Evolutionary conservation across 345 rosid species (phyloP), one percentile per base, ranked within the genome.

Genomic region (Populus euphratica): DNA sequence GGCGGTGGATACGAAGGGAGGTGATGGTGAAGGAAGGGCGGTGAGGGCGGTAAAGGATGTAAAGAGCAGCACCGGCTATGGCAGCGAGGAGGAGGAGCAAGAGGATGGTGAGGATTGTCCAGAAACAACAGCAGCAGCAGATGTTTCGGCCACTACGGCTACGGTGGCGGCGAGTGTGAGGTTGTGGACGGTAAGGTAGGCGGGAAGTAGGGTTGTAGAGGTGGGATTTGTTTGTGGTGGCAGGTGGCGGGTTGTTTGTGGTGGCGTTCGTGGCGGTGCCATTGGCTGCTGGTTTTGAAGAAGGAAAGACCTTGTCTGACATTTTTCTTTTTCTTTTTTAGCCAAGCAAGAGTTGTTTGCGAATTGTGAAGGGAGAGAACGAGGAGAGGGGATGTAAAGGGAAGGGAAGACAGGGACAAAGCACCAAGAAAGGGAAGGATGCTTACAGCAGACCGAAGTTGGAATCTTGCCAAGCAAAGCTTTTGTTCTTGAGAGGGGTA

Each of bases 71-170:
- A 7, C 91, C 94, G 59, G 94, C 86, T 23, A 90, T 92, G 68
- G 90, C 86, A 1, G 87, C 88, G 8, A 93, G 52, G 62, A 96
- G 88, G 72, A 91, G 85, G 47, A 94, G 74, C 77, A 92, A 68
- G 17, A 96, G 90, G 63, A 92, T 11, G 23, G 87, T 10, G 38
- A 96, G 89, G 43, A 92, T 79, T 33, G 89, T 78, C 99, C 99
- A 96, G 87, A 94, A 93, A 85, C 93, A 92, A 72, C 87, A 91
- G 76, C 99, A 89, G 74, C 98, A 96, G 87, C 97, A 90, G 66
- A 87, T 77, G 85, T 83, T 88, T 44, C 94, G 88, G 7, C 90
- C 88, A 8, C 93, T 82, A 18, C 84, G 88, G 77, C 82, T 83
- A 7, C 85, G 88, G 31, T 87, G 92, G 13, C 86, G 89, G 73